Evolutionary conservation across 805 yeast species (phyloP).

Genomic region (Yarrowia bubula): DNA sequence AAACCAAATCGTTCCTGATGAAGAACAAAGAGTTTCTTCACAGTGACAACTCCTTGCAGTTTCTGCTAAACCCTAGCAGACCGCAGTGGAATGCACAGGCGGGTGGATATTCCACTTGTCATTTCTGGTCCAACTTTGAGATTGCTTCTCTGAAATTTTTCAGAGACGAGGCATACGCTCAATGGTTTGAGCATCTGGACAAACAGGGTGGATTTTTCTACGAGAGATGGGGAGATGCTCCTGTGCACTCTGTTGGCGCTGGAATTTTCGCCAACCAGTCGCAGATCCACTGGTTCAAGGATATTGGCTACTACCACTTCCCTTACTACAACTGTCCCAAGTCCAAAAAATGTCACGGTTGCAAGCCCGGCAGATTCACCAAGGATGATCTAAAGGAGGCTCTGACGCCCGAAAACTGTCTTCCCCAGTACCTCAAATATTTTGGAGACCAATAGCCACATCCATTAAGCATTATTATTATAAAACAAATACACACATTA

Average conservation of each 20-base stretch:
- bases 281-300: constrained; percentile 82
- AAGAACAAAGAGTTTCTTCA: constrained; percentile 60
- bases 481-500: too few species aligned
- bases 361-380: constrained; percentile 46
- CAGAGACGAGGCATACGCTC: constrained; percentile 64
- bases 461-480: background rate
- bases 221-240: constrained; percentile 97
- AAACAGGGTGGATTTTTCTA: constrained; percentile 78
- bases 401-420: constrained; percentile 64
- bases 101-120: constrained; percentile 76
- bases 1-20: constrained; percentile 62
- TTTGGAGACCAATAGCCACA: constrained; percentile 32
- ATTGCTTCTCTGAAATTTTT: constrained; percentile 73
- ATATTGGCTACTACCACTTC: constrained; percentile 68
- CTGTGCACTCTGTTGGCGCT: constrained; percentile 53
- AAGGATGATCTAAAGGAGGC: constrained; percentile 42
- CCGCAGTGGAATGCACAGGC: constrained; percentile 36
- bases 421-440: constrained; percentile 60
- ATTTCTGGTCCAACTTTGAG: constrained; percentile 86
- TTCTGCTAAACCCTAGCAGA: constrained; percentile 17
- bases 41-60: constrained; percentile 49
- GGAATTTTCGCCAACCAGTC: constrained; percentile 58
- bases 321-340: constrained; percentile 76
- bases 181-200: constrained; percentile 67
- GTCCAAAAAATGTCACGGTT: constrained; percentile 49